Base-by-base conservation (phyloP, 805 yeast species). In the Wickerhamomyces silvicola region DNA sequence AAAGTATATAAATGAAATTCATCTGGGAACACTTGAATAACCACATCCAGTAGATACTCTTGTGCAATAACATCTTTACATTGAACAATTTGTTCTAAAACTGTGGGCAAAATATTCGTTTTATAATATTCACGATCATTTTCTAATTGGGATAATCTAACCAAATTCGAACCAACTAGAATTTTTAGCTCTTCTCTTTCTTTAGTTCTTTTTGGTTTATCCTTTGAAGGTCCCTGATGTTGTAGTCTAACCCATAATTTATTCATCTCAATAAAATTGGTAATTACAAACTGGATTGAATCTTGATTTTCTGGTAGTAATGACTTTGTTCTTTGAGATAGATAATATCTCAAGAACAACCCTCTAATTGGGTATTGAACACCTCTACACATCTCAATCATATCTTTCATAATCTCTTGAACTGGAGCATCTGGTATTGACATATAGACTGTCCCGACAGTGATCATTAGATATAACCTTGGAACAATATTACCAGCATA, bases 331-430 rank as follows among this genome's bases (percentile, higher is more conserved):
- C 88, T 66, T 54, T 90, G 97, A 4, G 87, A 77, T 23, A 92
- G 62, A 56, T 86, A 92, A 61, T 92, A 88, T 29, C 98, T 67
- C 47, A 92, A 62, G 54, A 92, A 92, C 39, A 92, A 62, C 2
- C 98, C 98, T 36, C 96, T 67, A 19, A 86, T 75, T 2, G 98
- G 98, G 50, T 86, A 90, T 57, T 92, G 98, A 3, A 90, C 95
- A 11, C 97, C 98, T 24, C 94, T 72, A 43, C 94, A 81, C 98
- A 92, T 92, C 57, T 92, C 98, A 48, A 90, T 80, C 94, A 92
- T 81, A 54, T 92, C 98, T 56, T 82, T 84, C 76, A 90, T 72
- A 31, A 92, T 81, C 42, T 87, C 97, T 48, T 74, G 74, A 22
- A 75, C 70, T 0, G 97, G 95, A 0, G 94, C 79, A 34, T 78